Base-by-base conservation (phyloP, 805 yeast genomes). In the Yarrowia bubula region DNA sequence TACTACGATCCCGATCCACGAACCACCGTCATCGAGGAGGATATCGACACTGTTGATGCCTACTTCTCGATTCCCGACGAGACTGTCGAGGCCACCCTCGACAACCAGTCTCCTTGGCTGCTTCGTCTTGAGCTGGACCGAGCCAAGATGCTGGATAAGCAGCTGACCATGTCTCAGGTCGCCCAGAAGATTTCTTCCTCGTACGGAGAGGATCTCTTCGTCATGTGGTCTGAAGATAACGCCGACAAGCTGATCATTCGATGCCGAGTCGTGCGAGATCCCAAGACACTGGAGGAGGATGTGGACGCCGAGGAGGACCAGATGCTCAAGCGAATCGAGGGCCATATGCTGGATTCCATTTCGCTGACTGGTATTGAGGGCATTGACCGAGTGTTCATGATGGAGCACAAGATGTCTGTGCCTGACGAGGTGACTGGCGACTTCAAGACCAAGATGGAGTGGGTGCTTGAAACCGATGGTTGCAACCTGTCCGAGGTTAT, bases 391-490 rank as follows among this genome's bases (percentile, higher is more conserved):
- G 96, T 89, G 51, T 89, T 87, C 76, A 80, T 80, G 81, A 77
- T 79, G 73, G 79, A 80, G 68, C 76, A 79, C 66, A 78, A 79
- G 67, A 72, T 73, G 41, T 75, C 72, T 60, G 71, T 71, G 46
- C 73, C 76, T 14, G 77, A 93, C 66, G 92, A 89, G 73, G 87
- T 81, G 46, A 81, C 88, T 57, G 99, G 99, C 71, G 98, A 90
- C 68, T 95, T 80, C 73, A 84, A 85, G 67, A 95, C 92, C 79
- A 88, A 88, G 68, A 92, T 90, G 75, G 98, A 95, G 76, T 95
- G 98, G 98, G 98, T 93, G 42, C 83, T 95, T 76, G 99, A 95
- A 84, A 93, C 99, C 1, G 99, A 95, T 80, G 99, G 99, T 82
- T 93, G 90, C 66, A 96, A 93, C 74, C 82, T 95, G 70, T 88